Evolutionary conservation across 768 basidiomycete species (phyloP), one percentile per base, ranked within the genome.

Genomic region (Suillus brevipes): DNA sequence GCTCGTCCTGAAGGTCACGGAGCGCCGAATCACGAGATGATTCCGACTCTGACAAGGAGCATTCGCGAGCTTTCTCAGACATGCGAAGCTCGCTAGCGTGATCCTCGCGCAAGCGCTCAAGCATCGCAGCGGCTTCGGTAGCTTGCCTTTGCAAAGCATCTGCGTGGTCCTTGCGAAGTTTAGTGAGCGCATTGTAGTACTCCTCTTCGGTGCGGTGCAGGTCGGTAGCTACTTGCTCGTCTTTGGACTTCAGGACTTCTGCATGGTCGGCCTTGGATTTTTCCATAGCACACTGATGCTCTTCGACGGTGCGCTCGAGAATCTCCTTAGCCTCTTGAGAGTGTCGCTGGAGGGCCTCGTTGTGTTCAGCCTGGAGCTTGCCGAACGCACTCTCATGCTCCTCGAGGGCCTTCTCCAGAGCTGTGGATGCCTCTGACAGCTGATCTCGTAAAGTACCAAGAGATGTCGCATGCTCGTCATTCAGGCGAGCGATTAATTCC

Each of bases 171-270:
- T 74, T 80, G 50, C 92, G 89, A 57, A 94, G 84, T 69, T 90
- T 91, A 16, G 87, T 90, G 49, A 95, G 79, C 25, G 87, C 87
- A 64, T 92, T 88, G 73, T 93, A 92, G 70, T 92, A 93, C 72
- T 93, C 89, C 70, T 89, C 91, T 71, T 91, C 90, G 7, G 89
- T 92, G 60, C 82, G 84, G 66, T 87, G 86, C 16, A 92, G 82
- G 47, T 81, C 78, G 14, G 82, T 78, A 7, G 86, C 81, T 34
- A 85, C 77, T 66, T 85, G 82, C 13, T 86, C 87, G 50, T 89
- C 88, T 73, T 86, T 87, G 73, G 82, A 80, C 75, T 87, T 89
- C 65, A 88, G 73, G 12, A 74, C 69, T 60, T 84, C 84, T 16
- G 82, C 78, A 69, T 92, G 88, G 60, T 87, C 88, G 1, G 80